A percentile compares a stretch with the other conserved stretches of the same genome.
Evolutionary conservation across 192 early-diverging fungal species (phyloP).

Genomic region (Cladochytrium replicatum): DNA sequence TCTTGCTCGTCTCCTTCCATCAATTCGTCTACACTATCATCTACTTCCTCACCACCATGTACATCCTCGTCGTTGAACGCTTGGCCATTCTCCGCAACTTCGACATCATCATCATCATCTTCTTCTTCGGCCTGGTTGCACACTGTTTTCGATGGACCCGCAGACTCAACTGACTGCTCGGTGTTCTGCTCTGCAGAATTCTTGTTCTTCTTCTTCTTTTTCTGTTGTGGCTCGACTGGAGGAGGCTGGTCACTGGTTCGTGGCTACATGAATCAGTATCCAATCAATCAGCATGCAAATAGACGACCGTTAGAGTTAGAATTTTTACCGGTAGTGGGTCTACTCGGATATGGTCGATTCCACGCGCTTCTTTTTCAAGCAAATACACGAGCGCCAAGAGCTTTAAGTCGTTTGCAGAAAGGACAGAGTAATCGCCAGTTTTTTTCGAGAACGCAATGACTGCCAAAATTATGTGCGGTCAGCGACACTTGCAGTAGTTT

Average conservation of each 20-base stretch:
- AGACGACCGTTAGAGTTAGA: too few relatives aligned
- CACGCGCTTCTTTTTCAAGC: constrained; percentile 72
- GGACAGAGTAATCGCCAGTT: constrained; percentile 79
- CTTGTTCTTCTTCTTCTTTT: constrained; percentile 1
- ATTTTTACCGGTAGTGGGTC: constrained; percentile 44
- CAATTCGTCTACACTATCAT: constrained; percentile 9
- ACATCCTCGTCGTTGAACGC: neutral
- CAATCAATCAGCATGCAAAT: too few relatives aligned
- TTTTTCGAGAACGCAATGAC: constrained; percentile 79
- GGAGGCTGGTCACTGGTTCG: too few relatives aligned
- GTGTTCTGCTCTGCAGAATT: constrained; percentile 5
- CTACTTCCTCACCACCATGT: neutral
- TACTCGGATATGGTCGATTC: constrained; percentile 53
- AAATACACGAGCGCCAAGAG: constrained; percentile 83
- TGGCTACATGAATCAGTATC: too few relatives aligned
- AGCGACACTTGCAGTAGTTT: too few relatives aligned
- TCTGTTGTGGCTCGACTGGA: too few relatives aligned
- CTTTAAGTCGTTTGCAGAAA: constrained; percentile 77
- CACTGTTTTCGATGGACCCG: neutral
- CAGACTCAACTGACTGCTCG: constrained; percentile 1
- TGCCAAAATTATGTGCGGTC: too few relatives aligned
- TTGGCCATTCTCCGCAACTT: constrained; percentile 1
- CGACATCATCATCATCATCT: neutral
- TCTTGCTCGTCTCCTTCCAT: constrained; percentile 12
- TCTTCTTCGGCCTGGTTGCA: neutral